Evolutionary conservation across 129 eudicot species (phyloP).

Genomic region (Deinandra increscens): DNA sequence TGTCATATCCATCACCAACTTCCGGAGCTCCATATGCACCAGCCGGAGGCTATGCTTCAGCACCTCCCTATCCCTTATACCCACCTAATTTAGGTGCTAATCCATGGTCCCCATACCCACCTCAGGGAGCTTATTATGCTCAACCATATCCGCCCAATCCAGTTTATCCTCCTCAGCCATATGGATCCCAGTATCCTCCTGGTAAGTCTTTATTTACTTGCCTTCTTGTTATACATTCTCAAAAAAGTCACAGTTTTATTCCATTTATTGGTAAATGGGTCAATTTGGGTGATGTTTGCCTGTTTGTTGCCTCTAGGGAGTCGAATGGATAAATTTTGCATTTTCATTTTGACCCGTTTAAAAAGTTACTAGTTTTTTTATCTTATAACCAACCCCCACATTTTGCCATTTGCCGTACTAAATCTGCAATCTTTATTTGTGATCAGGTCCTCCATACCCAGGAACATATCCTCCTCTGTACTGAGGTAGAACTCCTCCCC

Average conservation of each 20-base stretch:
- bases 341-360: not conserved
- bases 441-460: conserved; percentile 46
- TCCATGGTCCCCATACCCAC: too few species aligned
- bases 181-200: conserved; percentile 55
- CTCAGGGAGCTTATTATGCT: conserved; percentile 46
- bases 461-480: conserved; percentile 64
- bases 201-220: conserved; percentile 38
- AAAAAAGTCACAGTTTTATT: not conserved
- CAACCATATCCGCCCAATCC: too few species aligned
- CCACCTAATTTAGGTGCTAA: too few species aligned
- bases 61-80: too few species aligned
- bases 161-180: too few species aligned
- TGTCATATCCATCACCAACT: too few species aligned
- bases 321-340: not conserved
- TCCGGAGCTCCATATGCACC: too few species aligned
- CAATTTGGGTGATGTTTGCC: too few species aligned
- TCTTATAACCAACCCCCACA: not conserved
- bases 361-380: not conserved
- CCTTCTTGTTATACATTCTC: not conserved
- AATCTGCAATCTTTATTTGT: not conserved
- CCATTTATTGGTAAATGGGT: not conserved
- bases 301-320: not conserved
- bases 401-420: not conserved
- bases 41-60: too few species aligned
- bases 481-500: conserved; percentile 26